Conservation (phyloP, 306 rosid genomes). For the Arachis stenosperma region DNA sequence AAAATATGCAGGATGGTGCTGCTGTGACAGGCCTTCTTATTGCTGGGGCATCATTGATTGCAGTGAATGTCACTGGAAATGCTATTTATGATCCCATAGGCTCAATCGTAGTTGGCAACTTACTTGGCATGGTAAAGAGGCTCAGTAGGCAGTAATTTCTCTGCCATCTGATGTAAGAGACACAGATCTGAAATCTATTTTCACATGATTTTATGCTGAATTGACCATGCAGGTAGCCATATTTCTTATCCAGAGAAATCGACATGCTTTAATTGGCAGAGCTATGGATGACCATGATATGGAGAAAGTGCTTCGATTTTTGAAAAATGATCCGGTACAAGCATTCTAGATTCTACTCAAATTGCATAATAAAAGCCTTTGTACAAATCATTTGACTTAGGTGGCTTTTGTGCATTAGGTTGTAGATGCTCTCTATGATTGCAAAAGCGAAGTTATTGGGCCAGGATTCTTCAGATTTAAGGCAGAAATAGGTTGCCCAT, state of each 20-base stretch:
- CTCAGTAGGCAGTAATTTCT: slow-evolving; percentile 31
- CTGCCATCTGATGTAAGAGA: slow-evolving; percentile 13
- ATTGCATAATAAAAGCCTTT: background rate
- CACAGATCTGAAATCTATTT: slow-evolving; percentile 24
- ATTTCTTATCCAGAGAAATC: slow-evolving; percentile 96
- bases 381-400: slow-evolving; percentile 39
- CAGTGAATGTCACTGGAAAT: slow-evolving; percentile 83
- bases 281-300: slow-evolving; percentile 96
- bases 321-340: slow-evolving; percentile 90
- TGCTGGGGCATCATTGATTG: slow-evolving; percentile 94
- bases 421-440: slow-evolving; percentile 93
- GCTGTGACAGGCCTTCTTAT: slow-evolving; percentile 91
- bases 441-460: slow-evolving; percentile 99
- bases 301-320: slow-evolving; percentile 86
- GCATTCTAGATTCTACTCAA: slow-evolving; percentile 27
- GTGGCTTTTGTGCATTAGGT: slow-evolving; percentile 57
- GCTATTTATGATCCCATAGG: slow-evolving; percentile 96
- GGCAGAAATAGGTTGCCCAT: slow-evolving; percentile 88
- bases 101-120: slow-evolving; percentile 89
- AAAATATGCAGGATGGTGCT: slow-evolving; percentile 91
- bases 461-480: slow-evolving; percentile 98
- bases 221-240: slow-evolving; percentile 82
- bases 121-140: slow-evolving; percentile 92
- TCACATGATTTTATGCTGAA: slow-evolving; percentile 31
- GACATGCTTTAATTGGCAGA: slow-evolving; percentile 98